These are phyloP conservation scores for Tolypocladium endophyticum DNA, from an alignment of 2,329 filamentous ascomycete genomes.

Conservation along the genomic window DNA sequence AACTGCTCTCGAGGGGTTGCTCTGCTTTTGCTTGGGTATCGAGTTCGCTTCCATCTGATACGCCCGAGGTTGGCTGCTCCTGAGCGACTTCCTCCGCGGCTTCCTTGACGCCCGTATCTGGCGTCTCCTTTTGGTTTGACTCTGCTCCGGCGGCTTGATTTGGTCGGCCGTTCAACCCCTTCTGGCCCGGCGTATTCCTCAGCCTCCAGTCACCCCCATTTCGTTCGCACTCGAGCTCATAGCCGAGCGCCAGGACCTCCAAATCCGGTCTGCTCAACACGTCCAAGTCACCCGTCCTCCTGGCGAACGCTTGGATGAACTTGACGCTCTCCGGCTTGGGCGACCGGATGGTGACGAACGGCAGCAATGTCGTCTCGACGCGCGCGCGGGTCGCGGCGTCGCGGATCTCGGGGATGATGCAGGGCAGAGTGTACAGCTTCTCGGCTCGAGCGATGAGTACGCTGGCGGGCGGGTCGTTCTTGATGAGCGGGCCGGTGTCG, in stretches of 20 bases:
- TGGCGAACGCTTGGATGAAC: conserved; percentile 73
- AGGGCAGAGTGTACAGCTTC: conserved; percentile 70
- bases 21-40: background rate
- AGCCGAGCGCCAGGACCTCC: conserved; percentile 78
- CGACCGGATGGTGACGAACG: conserved; percentile 69
- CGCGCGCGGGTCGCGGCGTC: conserved; percentile 72
- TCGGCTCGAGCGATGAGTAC: conserved; percentile 71
- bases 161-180: conserved; percentile 58
- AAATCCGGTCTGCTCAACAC: conserved; percentile 86
- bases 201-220: conserved; percentile 86
- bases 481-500: conserved; percentile 87
- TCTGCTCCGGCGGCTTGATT: background rate
- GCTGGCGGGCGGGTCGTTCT: conserved; percentile 79
- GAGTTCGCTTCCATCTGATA: background rate
- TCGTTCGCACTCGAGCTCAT: conserved; percentile 86
- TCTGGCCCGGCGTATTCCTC: conserved; percentile 69
- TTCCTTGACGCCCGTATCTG: conserved; percentile 14
- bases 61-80: conserved; percentile 2
- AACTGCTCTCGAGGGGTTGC: conserved; percentile 2
- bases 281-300: conserved; percentile 77
- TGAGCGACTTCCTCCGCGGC: conserved; percentile 12
- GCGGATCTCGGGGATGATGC: conserved; percentile 79
- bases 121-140: conserved; percentile 26
- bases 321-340: conserved; percentile 70
- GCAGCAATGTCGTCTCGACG: conserved; percentile 73